phyloP scores from a whole-genome alignment of 805 yeast genomes.

The Suhomyces tanzawaensis region DNA sequence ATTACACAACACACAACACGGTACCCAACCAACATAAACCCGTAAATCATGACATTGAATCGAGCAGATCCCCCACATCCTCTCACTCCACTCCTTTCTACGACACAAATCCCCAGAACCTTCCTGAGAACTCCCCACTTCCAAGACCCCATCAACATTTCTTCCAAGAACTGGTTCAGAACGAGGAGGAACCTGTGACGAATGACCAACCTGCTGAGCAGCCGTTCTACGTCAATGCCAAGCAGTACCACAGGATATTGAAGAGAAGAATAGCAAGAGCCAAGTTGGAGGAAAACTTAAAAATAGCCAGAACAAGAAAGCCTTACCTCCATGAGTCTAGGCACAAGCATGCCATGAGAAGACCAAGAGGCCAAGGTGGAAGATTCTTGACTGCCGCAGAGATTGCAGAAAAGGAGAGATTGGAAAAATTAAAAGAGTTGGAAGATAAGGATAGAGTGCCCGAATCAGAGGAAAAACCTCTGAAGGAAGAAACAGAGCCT shows the following conservation, averaged over 20 bases:
- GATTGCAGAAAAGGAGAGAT: conserved; percentile 44
- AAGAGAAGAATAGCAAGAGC: conserved; percentile 94
- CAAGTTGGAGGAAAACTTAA: conserved; percentile 81
- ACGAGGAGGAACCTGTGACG: conserved; percentile 11
- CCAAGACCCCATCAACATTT: conserved; percentile 10
- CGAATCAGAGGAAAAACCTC: neutral
- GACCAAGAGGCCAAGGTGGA: conserved; percentile 99
- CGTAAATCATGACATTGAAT: conserved; percentile 1
- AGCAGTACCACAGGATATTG: conserved; percentile 91
- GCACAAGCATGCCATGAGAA: conserved; percentile 98
- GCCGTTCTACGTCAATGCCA: conserved; percentile 96
- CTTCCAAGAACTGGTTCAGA: conserved; percentile 10
- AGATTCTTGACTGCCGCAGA: conserved; percentile 90
- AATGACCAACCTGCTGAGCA: conserved; percentile 54
- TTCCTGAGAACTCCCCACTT: conserved; percentile 5
- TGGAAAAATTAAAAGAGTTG: conserved; percentile 36
- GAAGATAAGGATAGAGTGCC: conserved; percentile 21
- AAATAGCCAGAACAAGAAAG: conserved; percentile 84
- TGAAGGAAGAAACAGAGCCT: neutral
- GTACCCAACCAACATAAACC: conserved; percentile 3
- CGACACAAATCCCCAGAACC: conserved; percentile 14
- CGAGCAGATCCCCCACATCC: neutral
- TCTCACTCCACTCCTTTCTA: conserved; percentile 24
- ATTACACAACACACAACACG: conserved; percentile 13
- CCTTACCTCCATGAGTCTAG: conserved; percentile 96